Base-by-base conservation (phyloP, 2,329 filamentous ascomycete species). In the Karstenula rhodostoma region DNA sequence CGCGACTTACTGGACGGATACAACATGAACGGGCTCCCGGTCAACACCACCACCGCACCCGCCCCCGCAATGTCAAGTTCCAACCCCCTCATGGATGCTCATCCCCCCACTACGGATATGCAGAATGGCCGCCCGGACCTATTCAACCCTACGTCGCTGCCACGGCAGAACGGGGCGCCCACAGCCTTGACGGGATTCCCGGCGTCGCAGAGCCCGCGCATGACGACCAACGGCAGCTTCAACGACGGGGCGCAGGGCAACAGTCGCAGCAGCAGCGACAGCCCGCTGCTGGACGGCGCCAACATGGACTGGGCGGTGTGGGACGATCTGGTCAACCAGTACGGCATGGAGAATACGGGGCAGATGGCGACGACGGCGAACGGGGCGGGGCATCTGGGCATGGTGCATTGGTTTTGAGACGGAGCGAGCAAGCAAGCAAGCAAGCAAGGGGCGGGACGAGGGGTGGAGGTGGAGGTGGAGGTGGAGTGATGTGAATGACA, bases 251-350 rank as follows among this genome's bases (percentile, higher is more conserved):
- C 59, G 42, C 62, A 49, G 9, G 42, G 53, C 15, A 60, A 51
- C n/a, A 62, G 57, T 17, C 63, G 64, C 22, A 65, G 49, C 32
- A 57, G 51, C 43, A 53, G 57, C 15, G 67, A 69, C 8, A 68
- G 67, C 2, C 68, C 67, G 0, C 60, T 74, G 17, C 72, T 80
- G 63, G 79, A 80, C 23, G 75, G 76, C 6, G 75, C 73, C 1
- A 75, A 71, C 13, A 79, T 83, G 63, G 79, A 83, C 53, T 84
- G 82, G 82, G 75, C 81, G 43, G 78, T 74, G 40, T 84, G 81
- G 79, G 81, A 83, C 47, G 79, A 83, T 63, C 73, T 84, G 59
- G 81, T 83, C 2, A 70, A 71, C 27, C 78, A 83, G 57, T 83
- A 80, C 58, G 81, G 79, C 7, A 78, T 79, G 66, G 79, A 83